Base-by-base conservation (phyloP, 2,329 filamentous ascomycete species). In the Neobulgaria alba region DNA sequence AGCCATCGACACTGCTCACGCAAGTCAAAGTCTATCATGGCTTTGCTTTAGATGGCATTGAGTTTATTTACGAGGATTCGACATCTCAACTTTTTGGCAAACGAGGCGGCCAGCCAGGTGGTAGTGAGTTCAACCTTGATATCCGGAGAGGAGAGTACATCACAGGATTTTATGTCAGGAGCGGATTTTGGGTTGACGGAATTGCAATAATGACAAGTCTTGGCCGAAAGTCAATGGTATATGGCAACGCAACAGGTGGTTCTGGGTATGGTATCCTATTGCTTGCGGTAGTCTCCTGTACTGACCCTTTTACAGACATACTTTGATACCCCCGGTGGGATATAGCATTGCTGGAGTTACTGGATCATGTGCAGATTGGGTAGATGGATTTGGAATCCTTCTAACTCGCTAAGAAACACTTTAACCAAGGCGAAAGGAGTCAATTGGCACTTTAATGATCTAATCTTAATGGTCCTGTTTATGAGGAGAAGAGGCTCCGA, bases 1-100 rank as follows among this genome's bases (percentile, higher is more conserved):
- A 75, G 29, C 75, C 79, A 47, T 83, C 77, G 21, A 82, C 88
- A 48, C 72, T 95, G 20, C 68, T 96, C 47, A 81, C 78, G 1
- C 76, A 76, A 4, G 73, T 95, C 42, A 74, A 78, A 45, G 71
- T 94, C 10, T 93, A 88, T 57, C 81, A 87, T 53, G 87, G 85
- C 2, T 67, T 71, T 43, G 82, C 82, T 3, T 58, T 96, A 10
- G 83, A 94, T 59, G 92, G 92, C 0, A 63, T 98, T 15, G 90
- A 96, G 60, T 96, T 98, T 62, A 71, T 85, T 44, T 96, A 95
- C 57, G 90, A 96, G 56, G 88, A 96, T 60, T 73, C 76, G 12
- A 82, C 85, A 1, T 82, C 72, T 40, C 87, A 95, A 58, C 62
- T 95, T 3, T 93, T 98, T 67, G 92, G 92, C 30, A 89, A 86